Base-by-base conservation (phyloP, 169 alveolate genomes). In the Plasmodium fragile region DNA sequence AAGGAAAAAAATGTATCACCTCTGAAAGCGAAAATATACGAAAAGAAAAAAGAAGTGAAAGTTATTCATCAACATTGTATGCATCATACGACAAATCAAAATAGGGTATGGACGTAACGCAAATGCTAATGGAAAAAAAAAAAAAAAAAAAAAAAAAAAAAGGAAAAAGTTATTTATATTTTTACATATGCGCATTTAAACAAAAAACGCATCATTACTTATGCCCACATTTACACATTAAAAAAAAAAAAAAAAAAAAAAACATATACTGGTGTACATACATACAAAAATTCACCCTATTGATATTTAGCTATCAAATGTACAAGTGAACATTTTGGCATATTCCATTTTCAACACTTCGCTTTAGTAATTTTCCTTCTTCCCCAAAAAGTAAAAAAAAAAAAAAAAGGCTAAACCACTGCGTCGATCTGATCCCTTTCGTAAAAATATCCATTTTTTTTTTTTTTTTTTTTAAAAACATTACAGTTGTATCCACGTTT, bases 401-500 rank as follows among this genome's bases (percentile, higher is more conserved):
- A 65, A 65, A 65, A 65, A 65, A 65, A 65, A 25, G 36, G 30
- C 8, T 65, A 65, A 65, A 22, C 36, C 16, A 8, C n/a, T 65
- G 41, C 36, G 75, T 65, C 39, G 36, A 25, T 65, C 36, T 65
- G 75, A 65, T 65, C 75, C 75, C 36, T 65, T 65, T 65, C 75
- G n/a, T 18, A 22, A 65, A 65, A 25, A 25, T 22, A 13, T 22
- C 16, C 73, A 18, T 0, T 18, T 25, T 65, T 65, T 65, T 59
- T 59, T 59, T 59, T 18, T 59, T 59, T 59, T 65, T 65, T 65
- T 65, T 65, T 4, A 22, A 22, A 28, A 3, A 65, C 6, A 65
- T 65, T 65, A 65, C 36, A 65, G n/a, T 65, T 25, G 41, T 22
- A 18, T 65, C n/a, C 30, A 0, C 36, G n/a, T 25, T 65, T 65